phyloP scores from a whole-genome alignment of 2,329 filamentous ascomycete genomes.

The Sclerotinia glacialis region DNA sequence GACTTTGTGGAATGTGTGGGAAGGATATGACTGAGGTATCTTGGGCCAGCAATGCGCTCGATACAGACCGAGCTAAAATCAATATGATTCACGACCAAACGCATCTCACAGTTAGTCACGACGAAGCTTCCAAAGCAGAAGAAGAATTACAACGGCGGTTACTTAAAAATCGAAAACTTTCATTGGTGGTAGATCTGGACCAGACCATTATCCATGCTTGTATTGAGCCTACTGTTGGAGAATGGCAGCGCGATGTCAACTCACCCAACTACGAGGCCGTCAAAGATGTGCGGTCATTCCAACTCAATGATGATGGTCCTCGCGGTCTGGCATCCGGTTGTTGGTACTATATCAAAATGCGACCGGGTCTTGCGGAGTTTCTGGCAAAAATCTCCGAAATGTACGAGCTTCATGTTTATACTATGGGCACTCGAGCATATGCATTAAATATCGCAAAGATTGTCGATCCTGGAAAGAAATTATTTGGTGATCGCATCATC shows the following conservation, averaged over 20 bases:
- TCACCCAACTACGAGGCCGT: conserved; percentile 92
- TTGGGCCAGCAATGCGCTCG: conserved; percentile 76
- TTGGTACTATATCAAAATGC: conserved; percentile 98
- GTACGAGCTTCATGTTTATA: conserved; percentile 97
- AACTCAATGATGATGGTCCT: conserved; percentile 81
- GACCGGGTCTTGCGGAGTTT: conserved; percentile 80
- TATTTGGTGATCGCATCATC: conserved; percentile 92
- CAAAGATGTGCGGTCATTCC: conserved; percentile 83
- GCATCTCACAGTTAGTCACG: conserved; percentile 77
- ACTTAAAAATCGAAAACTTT: conserved; percentile 77
- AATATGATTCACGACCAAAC: conserved; percentile 94
- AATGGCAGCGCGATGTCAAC: conserved; percentile 85
- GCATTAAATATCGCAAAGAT: conserved; percentile 88
- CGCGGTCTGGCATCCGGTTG: conserved; percentile 67
- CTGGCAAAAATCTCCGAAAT: conserved; percentile 72
- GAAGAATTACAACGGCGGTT: conserved; percentile 82
- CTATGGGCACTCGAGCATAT: conserved; percentile 98
- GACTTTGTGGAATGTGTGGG: conserved; percentile 87
- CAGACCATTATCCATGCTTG: conserved; percentile 98
- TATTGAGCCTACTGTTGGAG: conserved; percentile 91
- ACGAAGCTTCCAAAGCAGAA: conserved; percentile 77
- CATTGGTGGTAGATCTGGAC: conserved; percentile 92
- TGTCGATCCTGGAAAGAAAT: conserved; percentile 82
- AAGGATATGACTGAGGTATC: conserved; percentile 92
- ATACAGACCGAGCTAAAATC: conserved; percentile 84